Conservation (phyloP, 164 flowering plant genomes). For the Vitis amurensis region DNA sequence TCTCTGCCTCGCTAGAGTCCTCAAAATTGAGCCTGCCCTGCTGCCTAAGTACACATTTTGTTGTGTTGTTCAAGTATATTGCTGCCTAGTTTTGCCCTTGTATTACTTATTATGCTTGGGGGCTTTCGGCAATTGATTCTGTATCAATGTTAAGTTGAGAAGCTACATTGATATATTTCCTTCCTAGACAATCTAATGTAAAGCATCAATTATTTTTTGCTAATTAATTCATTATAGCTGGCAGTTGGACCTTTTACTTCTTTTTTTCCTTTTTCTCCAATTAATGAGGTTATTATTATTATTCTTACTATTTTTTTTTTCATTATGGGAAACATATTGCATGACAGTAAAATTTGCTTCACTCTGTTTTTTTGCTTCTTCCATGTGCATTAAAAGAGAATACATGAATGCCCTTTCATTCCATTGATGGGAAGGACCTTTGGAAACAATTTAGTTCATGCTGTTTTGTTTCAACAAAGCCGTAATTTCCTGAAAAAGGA, state of each 20-base stretch:
- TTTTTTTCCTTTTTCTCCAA: background rate
- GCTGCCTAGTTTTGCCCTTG: background rate
- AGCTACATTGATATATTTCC: too few species aligned
- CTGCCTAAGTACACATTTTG: background rate
- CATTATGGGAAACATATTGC: too few species aligned
- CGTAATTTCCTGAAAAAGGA: too few species aligned
- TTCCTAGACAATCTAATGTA: constrained; percentile 1
- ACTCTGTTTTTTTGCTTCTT: too few species aligned
- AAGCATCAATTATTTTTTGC: background rate
- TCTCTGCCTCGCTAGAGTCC: background rate
- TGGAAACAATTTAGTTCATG: too few species aligned
- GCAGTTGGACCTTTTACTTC: background rate
- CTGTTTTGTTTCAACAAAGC: too few species aligned
- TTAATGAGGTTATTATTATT: background rate
- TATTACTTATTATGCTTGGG: background rate
- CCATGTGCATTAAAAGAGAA: too few species aligned
- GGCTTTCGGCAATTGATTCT: too few species aligned
- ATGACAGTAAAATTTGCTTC: too few species aligned
- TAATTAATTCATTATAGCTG: background rate
- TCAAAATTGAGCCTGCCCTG: background rate
- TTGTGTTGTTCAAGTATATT: background rate
- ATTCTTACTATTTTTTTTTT: background rate
- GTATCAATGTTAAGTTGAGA: too few species aligned
- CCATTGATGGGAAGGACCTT: too few species aligned
- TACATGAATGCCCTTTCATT: too few species aligned